phyloP scores from a whole-genome alignment of 805 yeast species.

The Ogataea saltuana region DNA sequence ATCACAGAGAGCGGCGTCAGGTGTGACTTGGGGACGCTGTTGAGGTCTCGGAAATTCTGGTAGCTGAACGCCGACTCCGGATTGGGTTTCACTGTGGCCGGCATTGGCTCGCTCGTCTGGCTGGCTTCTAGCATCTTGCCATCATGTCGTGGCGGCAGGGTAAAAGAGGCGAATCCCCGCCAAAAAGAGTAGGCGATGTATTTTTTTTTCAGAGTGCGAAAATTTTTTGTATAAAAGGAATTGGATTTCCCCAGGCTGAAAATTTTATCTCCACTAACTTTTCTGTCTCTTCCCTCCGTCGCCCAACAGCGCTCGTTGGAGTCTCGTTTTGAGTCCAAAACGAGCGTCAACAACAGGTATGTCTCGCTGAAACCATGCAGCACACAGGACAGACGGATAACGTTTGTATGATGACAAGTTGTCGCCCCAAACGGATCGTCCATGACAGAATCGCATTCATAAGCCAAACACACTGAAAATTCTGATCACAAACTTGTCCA shows the following conservation, averaged over 20 bases:
- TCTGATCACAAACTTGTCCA: constrained; percentile 42
- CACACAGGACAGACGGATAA: constrained; percentile 2
- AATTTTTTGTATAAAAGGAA: neutral
- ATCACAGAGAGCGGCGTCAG: constrained; percentile 72
- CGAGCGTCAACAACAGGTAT: constrained; percentile 7
- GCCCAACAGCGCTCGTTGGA: neutral
- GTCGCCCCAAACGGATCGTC: constrained; percentile 73
- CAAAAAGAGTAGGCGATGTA: constrained; percentile 1
- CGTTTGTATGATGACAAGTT: constrained; percentile 55
- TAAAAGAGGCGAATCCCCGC: constrained; percentile 4
- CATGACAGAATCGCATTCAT: constrained; percentile 64
- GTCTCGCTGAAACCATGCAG: neutral
- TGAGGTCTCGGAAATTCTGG: constrained; percentile 50
- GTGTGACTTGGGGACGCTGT: constrained; percentile 49
- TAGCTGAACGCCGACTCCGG: constrained; percentile 47
- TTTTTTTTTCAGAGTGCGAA: neutral
- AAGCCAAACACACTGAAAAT: constrained; percentile 68
- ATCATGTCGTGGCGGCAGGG: constrained; percentile 5
- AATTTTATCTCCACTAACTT: neutral
- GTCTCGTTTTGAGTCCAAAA: constrained; percentile 3
- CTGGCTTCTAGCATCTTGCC: too few relatives aligned
- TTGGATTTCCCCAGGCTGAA: neutral
- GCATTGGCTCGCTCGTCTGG: neutral
- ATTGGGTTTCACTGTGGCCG: neutral
- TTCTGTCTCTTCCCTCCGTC: neutral